These are phyloP conservation scores for Chiua sp. DNA, from an alignment of 1,284 basidiomycete species.

Conservation along the genomic window DNA sequence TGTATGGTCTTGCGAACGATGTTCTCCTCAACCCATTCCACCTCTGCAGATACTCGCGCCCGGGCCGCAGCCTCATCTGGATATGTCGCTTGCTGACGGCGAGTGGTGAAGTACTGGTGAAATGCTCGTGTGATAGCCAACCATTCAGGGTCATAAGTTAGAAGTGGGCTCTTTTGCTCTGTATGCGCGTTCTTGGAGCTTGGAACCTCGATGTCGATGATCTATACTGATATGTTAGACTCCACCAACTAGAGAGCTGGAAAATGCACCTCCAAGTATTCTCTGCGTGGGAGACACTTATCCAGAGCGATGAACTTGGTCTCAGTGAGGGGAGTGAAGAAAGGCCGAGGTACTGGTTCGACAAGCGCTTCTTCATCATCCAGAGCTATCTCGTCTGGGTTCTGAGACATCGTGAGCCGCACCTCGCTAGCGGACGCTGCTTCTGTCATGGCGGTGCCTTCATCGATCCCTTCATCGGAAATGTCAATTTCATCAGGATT, in stretches of 20 bases:
- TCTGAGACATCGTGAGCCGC: conserved; percentile 31
- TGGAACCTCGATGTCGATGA: conserved; percentile 64
- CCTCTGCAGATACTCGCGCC: conserved; percentile 63
- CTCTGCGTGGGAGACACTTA: conserved; percentile 85
- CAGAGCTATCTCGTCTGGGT: conserved; percentile 76
- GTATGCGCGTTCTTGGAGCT: conserved; percentile 8
- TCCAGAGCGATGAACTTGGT: conserved; percentile 94
- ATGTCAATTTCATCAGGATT: conserved; percentile 76
- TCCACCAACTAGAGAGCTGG: not conserved
- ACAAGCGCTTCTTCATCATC: conserved; percentile 62
- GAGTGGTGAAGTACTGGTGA: conserved; percentile 75
- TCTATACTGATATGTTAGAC: conserved; percentile 46
- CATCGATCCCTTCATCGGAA: conserved; percentile 53
- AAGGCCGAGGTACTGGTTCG: conserved; percentile 40
- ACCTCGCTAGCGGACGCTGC: not conserved
- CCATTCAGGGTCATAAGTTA: conserved; percentile 90
- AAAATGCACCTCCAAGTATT: conserved; percentile 83
- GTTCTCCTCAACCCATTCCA: conserved; percentile 70
- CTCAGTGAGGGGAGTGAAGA: conserved; percentile 33
- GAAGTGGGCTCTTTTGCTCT: conserved; percentile 37
- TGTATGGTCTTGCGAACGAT: conserved; percentile 43
- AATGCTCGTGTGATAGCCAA: conserved; percentile 91
- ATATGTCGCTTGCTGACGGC: conserved; percentile 55
- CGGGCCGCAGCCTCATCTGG: conserved; percentile 64
- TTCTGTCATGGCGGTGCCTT: conserved; percentile 15